Percentiles rank a stretch among this genome's conserved stretches.
Conservation (phyloP, 306 rosid genomes). For the Dicorynia guianensis region DNA sequence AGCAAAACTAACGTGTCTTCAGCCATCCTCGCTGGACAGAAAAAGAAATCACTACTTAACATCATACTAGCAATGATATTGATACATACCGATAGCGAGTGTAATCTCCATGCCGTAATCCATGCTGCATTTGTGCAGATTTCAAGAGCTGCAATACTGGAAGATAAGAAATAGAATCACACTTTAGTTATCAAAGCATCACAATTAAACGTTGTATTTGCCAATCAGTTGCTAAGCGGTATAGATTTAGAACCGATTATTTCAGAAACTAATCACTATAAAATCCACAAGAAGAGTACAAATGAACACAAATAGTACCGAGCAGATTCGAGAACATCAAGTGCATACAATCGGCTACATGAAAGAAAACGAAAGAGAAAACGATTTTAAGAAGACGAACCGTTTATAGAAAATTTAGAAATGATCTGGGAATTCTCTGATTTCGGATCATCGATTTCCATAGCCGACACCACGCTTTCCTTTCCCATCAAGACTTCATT, state of each 20-base stretch:
- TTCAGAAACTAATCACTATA: not conserved
- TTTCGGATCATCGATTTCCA: conserved; percentile 81
- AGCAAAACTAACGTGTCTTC: not conserved
- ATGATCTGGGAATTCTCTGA: conserved; percentile 56
- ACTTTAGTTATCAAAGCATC: not conserved
- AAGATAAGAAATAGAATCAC: not conserved
- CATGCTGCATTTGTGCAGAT: conserved; percentile 98
- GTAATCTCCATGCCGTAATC: conserved; percentile 91
- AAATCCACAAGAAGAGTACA: not conserved
- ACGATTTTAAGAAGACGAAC: conserved; percentile 42
- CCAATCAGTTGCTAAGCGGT: not conserved
- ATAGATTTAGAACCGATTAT: not conserved
- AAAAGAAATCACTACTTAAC: not conserved
- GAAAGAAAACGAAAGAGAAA: not conserved
- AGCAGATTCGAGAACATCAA: not conserved
- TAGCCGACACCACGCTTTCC: conserved; percentile 59
- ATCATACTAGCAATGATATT: not conserved
- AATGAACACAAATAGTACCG: too few relatives aligned
- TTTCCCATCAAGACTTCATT: conserved; percentile 54
- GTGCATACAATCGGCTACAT: not conserved
- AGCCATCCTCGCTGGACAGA: conserved; percentile 1
- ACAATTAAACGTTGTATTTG: too few relatives aligned
- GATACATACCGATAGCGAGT: conserved; percentile 82
- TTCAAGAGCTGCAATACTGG: conserved; percentile 92
- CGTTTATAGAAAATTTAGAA: conserved; percentile 83